Percentiles rank a stretch among this genome's conserved stretches.
Evolutionary conservation across 2,329 filamentous ascomycete genomes (phyloP).

Genomic region (Podosphaera fusca): DNA sequence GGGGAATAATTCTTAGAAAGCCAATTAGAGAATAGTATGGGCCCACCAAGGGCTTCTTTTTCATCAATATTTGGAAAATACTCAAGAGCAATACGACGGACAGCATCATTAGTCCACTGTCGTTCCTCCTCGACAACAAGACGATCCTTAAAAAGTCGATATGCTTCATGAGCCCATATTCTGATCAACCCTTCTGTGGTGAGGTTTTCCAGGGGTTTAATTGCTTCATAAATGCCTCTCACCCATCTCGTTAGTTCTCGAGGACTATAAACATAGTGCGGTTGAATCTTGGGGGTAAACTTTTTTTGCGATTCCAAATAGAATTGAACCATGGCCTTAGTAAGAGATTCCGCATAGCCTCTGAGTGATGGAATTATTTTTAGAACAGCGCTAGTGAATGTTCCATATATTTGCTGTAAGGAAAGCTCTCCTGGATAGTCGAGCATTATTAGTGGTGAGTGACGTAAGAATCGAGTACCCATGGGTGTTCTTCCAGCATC

Average conservation of each 20-base stretch:
- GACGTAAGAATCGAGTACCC: slow-evolving; percentile 78
- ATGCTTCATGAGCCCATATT: slow-evolving; percentile 94
- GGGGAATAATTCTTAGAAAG: slow-evolving; percentile 96
- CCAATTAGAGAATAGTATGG: slow-evolving; percentile 98
- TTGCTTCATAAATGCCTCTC: slow-evolving; percentile 89
- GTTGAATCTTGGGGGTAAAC: slow-evolving; percentile 91
- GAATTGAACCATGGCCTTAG: slow-evolving; percentile 91
- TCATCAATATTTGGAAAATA: slow-evolving; percentile 94
- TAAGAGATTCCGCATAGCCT: slow-evolving; percentile 82
- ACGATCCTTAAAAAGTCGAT: slow-evolving; percentile 91
- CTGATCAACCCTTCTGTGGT: slow-evolving; percentile 78
- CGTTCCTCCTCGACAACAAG: slow-evolving; percentile 86
- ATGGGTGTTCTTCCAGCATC: slow-evolving; percentile 91
- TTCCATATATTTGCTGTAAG: slow-evolving; percentile 91
- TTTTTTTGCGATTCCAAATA: slow-evolving; percentile 84
- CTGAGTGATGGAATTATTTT: slow-evolving; percentile 93
- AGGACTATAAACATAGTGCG: slow-evolving; percentile 97
- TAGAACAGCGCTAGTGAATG: slow-evolving; percentile 86
- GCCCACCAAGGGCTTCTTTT: slow-evolving; percentile 65
- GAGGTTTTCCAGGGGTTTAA: slow-evolving; percentile 71
- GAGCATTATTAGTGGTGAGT: slow-evolving; percentile 98
- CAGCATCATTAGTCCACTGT: slow-evolving; percentile 78
- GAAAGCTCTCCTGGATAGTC: slow-evolving; percentile 95
- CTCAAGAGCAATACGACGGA: slow-evolving; percentile 67
- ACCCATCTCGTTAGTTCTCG: slow-evolving; percentile 97